A percentile compares a stretch with the other conserved stretches of the same genome.
Conservation (phyloP, 495 filamentous ascomycete species). For the Trichoderma reesei region DNA sequence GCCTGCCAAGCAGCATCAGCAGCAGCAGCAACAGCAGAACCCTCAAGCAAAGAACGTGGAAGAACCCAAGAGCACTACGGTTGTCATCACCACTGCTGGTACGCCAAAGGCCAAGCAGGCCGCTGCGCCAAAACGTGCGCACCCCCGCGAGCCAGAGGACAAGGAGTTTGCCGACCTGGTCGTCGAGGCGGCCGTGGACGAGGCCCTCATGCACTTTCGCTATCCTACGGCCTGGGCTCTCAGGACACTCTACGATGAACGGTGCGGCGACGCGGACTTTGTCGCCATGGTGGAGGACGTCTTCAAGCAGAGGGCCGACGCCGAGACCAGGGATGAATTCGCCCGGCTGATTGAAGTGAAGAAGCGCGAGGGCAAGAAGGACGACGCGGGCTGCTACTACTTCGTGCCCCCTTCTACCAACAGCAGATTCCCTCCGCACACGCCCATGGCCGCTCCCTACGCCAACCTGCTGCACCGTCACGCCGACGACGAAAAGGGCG, state of each 20-base stretch:
- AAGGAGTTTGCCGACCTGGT: conserved; percentile 28
- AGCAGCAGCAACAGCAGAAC: too few relatives aligned
- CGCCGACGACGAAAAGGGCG: conserved; percentile 16
- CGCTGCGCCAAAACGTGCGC: not conserved
- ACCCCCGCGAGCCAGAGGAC: conserved; percentile 10
- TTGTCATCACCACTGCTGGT: not conserved
- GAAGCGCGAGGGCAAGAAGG: conserved; percentile 40
- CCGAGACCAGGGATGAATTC: conserved; percentile 35
- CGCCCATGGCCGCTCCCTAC: conserved; percentile 33
- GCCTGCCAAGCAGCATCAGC: conserved; percentile 5
- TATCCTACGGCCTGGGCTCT: conserved; percentile 48
- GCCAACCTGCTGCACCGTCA: conserved; percentile 26
- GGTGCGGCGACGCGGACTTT: conserved; percentile 29
- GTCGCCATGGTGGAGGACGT: conserved; percentile 38
- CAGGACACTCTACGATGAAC: conserved; percentile 43
- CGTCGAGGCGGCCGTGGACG: conserved; percentile 36
- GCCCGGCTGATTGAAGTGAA: conserved; percentile 28
- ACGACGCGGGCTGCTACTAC: conserved; percentile 38
- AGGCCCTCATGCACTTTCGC: conserved; percentile 36
- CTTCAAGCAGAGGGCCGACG: conserved; percentile 35
- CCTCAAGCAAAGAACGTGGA: too few relatives aligned
- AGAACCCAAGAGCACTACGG: not conserved
- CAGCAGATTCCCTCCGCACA: conserved; percentile 23
- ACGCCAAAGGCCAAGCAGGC: conserved; percentile 1
- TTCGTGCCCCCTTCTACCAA: conserved; percentile 31